These are phyloP conservation scores for Wickerhamomyces ciferrii DNA, from an alignment of 805 yeast genomes.

Conservation along the genomic window DNA sequence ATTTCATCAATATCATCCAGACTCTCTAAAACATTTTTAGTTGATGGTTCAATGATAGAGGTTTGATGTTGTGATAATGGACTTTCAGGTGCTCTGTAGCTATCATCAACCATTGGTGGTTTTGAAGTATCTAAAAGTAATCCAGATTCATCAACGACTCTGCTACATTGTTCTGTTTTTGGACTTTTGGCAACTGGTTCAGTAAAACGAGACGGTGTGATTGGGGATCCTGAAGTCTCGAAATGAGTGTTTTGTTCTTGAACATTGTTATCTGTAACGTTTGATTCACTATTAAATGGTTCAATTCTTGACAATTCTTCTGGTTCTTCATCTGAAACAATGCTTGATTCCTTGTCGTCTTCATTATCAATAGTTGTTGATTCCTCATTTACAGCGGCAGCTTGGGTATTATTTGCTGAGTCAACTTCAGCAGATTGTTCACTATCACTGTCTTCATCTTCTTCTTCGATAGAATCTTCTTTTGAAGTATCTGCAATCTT, in stretches of 20 bases:
- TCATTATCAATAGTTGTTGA: background rate
- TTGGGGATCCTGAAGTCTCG: background rate
- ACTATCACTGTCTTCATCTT: background rate
- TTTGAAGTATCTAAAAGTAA: slow-evolving; percentile 14
- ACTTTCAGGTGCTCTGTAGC: slow-evolving; percentile 10
- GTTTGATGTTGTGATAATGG: slow-evolving; percentile 11
- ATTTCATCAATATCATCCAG: slow-evolving; percentile 4
- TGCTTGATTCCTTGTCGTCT: slow-evolving; percentile 10
- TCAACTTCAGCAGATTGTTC: background rate
- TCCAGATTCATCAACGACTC: slow-evolving; percentile 14
- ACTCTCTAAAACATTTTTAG: slow-evolving; percentile 5
- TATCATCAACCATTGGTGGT: slow-evolving; percentile 16
- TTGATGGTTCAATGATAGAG: slow-evolving; percentile 3
- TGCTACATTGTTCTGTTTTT: slow-evolving; percentile 22
- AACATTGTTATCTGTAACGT: background rate
- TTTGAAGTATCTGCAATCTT: background rate
- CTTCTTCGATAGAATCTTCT: background rate
- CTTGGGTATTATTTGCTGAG: background rate
- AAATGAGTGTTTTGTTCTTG: background rate
- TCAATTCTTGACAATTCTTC: slow-evolving; percentile 24
- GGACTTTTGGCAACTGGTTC: slow-evolving; percentile 27
- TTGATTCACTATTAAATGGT: slow-evolving; percentile 1
- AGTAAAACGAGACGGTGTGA: slow-evolving; percentile 25
- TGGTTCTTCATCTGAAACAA: slow-evolving; percentile 21
- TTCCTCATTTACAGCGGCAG: background rate